Conservation (phyloP, 1,284 basidiomycete species). For the Naganishia sp. region DNA sequence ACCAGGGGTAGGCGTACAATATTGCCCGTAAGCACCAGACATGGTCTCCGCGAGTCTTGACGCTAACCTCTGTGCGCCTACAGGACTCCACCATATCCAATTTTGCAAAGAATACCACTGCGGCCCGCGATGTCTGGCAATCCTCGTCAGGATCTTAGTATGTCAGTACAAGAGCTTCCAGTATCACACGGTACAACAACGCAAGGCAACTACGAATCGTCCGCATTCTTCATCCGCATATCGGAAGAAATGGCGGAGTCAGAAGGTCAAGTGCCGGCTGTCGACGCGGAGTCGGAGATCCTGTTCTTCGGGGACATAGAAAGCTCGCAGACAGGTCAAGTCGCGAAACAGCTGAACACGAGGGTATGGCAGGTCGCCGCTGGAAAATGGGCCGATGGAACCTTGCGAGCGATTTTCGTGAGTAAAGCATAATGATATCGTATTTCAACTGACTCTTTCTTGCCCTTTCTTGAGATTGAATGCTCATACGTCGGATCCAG, state of each 20-base stretch:
- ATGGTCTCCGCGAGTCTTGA: too few species aligned
- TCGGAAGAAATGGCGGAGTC: constrained; percentile 35
- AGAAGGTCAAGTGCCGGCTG: background rate
- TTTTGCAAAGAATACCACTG: constrained; percentile 22
- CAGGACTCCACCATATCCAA: constrained; percentile 22
- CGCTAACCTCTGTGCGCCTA: too few species aligned
- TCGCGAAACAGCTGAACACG: constrained; percentile 10
- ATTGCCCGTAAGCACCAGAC: constrained; percentile 31
- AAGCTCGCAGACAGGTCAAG: constrained; percentile 10
- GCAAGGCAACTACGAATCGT: constrained; percentile 47
- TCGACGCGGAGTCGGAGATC: constrained; percentile 40
- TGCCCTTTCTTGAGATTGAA: constrained; percentile 45
- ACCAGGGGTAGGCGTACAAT: constrained; percentile 33
- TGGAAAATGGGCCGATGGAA: constrained; percentile 39
- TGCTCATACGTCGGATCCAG: constrained; percentile 51
- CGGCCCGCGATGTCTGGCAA: background rate
- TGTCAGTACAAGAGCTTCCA: constrained; percentile 46
- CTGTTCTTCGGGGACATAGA: constrained; percentile 54
- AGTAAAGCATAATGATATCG: constrained; percentile 33
- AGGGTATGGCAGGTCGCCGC: constrained; percentile 50
- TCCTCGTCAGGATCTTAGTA: constrained; percentile 34
- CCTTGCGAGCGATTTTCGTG: constrained; percentile 49
- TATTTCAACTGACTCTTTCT: constrained; percentile 15
- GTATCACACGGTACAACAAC: constrained; percentile 50
- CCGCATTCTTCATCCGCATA: constrained; percentile 50